Evolutionary conservation across 352 stramenopile genomes (phyloP).

Genomic region (Aphanomyces invadans): DNA sequence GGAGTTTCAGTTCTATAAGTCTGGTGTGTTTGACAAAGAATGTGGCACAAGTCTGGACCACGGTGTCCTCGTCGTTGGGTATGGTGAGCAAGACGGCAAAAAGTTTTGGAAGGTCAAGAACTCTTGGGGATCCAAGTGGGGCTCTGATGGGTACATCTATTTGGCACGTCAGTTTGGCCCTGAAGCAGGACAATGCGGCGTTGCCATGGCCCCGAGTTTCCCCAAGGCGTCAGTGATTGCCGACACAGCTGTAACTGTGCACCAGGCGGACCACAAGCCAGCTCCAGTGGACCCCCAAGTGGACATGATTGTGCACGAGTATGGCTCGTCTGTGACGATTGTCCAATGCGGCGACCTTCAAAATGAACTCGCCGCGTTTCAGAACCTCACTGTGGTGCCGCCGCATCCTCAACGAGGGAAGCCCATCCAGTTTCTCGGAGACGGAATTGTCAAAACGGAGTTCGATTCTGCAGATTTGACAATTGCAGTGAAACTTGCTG

Average conservation of each 20-base stretch:
- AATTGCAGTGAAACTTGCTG: slow-evolving; percentile 61
- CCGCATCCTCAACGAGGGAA: slow-evolving; percentile 63
- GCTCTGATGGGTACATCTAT: slow-evolving; percentile 82
- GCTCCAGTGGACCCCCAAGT: background rate
- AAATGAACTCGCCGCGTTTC: slow-evolving; percentile 57
- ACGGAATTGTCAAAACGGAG: slow-evolving; percentile 57
- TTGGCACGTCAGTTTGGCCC: slow-evolving; percentile 44
- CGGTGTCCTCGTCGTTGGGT: slow-evolving; percentile 94
- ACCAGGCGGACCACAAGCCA: background rate
- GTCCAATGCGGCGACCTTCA: slow-evolving; percentile 65
- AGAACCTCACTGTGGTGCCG: slow-evolving; percentile 56
- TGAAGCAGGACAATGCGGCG: slow-evolving; percentile 45
- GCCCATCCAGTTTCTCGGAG: slow-evolving; percentile 60
- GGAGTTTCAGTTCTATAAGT: slow-evolving; percentile 95
- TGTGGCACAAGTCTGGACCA: slow-evolving; percentile 94
- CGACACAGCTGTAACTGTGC: background rate
- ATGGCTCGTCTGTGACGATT: slow-evolving; percentile 59
- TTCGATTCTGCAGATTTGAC: slow-evolving; percentile 47
- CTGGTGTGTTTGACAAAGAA: slow-evolving; percentile 79
- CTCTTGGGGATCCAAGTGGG: slow-evolving; percentile 92
- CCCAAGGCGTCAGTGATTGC: slow-evolving; percentile 40
- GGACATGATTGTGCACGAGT: background rate
- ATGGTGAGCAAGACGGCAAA: slow-evolving; percentile 78
- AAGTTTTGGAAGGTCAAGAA: slow-evolving; percentile 97
- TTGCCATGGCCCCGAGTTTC: slow-evolving; percentile 50